phyloP scores from a whole-genome alignment of 805 yeast genomes.

The Teunomyces pallodes region DNA sequence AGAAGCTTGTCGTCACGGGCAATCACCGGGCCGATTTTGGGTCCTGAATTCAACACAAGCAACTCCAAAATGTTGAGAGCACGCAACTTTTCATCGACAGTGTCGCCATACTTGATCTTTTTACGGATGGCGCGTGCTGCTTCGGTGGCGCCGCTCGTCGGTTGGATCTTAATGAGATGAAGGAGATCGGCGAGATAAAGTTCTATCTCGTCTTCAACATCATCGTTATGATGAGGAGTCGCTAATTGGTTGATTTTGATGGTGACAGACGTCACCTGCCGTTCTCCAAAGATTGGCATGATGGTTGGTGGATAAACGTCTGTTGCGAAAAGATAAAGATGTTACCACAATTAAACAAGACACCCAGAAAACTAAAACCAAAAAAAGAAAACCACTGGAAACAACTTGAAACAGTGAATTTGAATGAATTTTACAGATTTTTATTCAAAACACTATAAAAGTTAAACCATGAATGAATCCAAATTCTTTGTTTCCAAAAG shows the following conservation, averaged over 20 bases:
- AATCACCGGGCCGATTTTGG: conserved; percentile 38
- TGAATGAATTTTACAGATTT: too few species aligned
- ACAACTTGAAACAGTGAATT: background rate
- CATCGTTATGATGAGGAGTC: conserved; percentile 38
- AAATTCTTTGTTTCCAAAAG: too few species aligned
- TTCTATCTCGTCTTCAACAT: conserved; percentile 34
- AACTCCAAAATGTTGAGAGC: conserved; percentile 50
- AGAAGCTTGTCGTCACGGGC: conserved; percentile 68
- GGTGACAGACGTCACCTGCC: conserved; percentile 69
- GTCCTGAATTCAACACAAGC: conserved; percentile 43
- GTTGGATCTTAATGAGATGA: conserved; percentile 46
- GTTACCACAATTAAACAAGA: background rate
- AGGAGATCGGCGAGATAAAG: conserved; percentile 56
- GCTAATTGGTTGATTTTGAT: conserved; percentile 55
- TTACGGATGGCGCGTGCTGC: conserved; percentile 91
- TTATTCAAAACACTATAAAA: too few species aligned
- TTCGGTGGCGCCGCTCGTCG: conserved; percentile 49
- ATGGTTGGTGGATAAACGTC: background rate
- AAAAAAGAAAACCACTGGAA: background rate
- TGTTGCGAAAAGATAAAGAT: background rate
- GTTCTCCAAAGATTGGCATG: conserved; percentile 52
- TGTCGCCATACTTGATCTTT: conserved; percentile 78
- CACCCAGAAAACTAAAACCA: background rate
- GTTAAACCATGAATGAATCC: too few species aligned
- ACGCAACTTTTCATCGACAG: conserved; percentile 56